Evolutionary conservation across 1,284 basidiomycete species (phyloP), one percentile per base, ranked within the genome.

Genomic region (Fomitopsis palustris): DNA sequence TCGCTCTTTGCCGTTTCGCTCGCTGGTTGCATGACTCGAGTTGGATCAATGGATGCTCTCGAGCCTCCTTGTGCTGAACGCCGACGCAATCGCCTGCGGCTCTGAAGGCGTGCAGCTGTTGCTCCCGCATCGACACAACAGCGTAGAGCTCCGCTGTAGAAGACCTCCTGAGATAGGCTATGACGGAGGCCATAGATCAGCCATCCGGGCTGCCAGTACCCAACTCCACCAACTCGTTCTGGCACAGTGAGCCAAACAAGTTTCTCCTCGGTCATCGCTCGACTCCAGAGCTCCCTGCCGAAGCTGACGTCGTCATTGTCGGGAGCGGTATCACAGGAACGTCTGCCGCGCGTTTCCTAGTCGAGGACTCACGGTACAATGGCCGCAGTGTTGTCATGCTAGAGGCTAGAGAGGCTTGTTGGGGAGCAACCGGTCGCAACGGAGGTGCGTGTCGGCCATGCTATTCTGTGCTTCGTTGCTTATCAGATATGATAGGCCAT

Each of bases 301-400:
- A 82, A 61, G 87, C 78, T 2, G 87, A 90, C 64, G 69, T 88
- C 12, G 82, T 89, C 12, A 75, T 90, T 59, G 79, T 90, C 62
- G 88, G 88, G 3, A 88, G 85, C n/a, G 88, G 88, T 0, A 87
- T 90, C 55, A 87, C 87, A 2, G 86, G 87, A 0, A 77, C 85
- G 1, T 78, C 82, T 0, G 71, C 87, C 56, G 81, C 81, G 16
- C 79, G 82, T 57, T 62, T 86, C 31, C 71, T 90, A 6, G 72
- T 78, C 17, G 65, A 65, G 37, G 68, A 72, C n/a, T 67, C 65
- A 9, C 49, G 49, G 21, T 52, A 21, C 33, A 37, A 52, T 33
- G 49, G 49, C n/a, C 61, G 64, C 4, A 67, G 80, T 3, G 67
- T 88, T 0, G 77, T 87, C 7, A 85, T 89, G 79, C 76, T 90